phyloP scores from a whole-genome alignment of 768 basidiomycete species.

The Pleurotus ostreatus region DNA sequence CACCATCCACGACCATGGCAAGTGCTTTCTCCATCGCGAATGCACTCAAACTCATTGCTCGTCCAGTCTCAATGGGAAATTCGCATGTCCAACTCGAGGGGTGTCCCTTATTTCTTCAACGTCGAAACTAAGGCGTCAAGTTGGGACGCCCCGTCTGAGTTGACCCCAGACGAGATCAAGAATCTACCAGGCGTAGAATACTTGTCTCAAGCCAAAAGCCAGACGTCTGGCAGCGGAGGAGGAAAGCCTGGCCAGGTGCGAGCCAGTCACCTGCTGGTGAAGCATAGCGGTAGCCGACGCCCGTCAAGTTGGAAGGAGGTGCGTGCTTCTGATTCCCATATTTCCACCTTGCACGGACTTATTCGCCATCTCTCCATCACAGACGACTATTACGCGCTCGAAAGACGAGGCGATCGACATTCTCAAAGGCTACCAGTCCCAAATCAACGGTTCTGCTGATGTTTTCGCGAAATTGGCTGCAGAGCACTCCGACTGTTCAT shows the following conservation, averaged over 20 bases:
- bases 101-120: conserved; percentile 89
- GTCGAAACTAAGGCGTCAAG: conserved; percentile 58
- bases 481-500: conserved; percentile 85
- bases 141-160: conserved; percentile 72
- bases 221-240: conserved; percentile 11
- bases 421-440: conserved; percentile 55
- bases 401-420: conserved; percentile 89
- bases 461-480: conserved; percentile 77
- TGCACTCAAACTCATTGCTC: neutral
- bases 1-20: neutral
- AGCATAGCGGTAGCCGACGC: conserved; percentile 77
- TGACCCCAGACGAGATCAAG: conserved; percentile 58
- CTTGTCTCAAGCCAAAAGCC: conserved; percentile 19
- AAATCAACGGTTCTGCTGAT: conserved; percentile 52
- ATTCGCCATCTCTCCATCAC: neutral
- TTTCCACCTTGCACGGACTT: too few relatives aligned
- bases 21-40: neutral
- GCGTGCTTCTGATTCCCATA: neutral
- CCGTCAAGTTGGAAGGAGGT: conserved; percentile 87
- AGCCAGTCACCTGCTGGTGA: conserved; percentile 94
- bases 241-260: conserved; percentile 57
- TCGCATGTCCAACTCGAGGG: conserved; percentile 74
- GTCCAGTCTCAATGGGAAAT: conserved; percentile 68
- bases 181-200: conserved; percentile 66
- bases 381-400: conserved; percentile 78